These are phyloP conservation scores for Aspergillus brunneoviolaceus DNA, from an alignment of 2,329 filamentous ascomycete species.

Conservation along the genomic window DNA sequence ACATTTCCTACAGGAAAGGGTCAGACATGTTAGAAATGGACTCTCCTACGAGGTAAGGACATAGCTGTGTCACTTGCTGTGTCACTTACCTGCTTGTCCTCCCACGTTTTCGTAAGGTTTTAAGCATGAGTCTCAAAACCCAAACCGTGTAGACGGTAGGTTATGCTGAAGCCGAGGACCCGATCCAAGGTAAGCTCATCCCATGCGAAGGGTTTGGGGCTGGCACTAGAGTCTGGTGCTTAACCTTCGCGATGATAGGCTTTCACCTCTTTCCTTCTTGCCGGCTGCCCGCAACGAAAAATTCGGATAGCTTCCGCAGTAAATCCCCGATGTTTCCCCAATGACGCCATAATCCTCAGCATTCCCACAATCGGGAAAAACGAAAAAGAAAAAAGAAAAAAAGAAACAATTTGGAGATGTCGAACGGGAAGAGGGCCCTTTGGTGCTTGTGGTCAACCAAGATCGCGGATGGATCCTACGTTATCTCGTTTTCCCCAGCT, in stretches of 20 bases:
- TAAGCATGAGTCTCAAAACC: background rate
- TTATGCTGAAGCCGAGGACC: background rate
- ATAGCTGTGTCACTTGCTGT: background rate
- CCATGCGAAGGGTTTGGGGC: background rate
- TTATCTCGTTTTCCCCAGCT: background rate
- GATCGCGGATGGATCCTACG: conserved; percentile 17
- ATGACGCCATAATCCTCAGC: background rate
- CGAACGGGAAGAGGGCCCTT: conserved; percentile 14
- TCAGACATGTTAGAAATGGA: background rate
- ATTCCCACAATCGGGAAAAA: background rate
- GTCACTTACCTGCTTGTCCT: background rate
- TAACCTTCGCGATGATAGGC: background rate
- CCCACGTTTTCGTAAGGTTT: background rate
- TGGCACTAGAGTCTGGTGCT: background rate
- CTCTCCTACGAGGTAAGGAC: background rate
- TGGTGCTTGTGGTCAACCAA: conserved; percentile 11
- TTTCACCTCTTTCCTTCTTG: background rate
- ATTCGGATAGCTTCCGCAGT: background rate
- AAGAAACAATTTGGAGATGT: background rate
- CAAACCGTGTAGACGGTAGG: background rate
- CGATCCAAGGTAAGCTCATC: background rate
- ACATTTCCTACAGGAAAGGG: background rate
- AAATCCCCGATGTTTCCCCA: background rate
- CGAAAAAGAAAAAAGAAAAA: background rate
- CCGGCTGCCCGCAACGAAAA: background rate